Conservation (phyloP, 139 green algal genomes). For the Micromonas commoda region DNA sequence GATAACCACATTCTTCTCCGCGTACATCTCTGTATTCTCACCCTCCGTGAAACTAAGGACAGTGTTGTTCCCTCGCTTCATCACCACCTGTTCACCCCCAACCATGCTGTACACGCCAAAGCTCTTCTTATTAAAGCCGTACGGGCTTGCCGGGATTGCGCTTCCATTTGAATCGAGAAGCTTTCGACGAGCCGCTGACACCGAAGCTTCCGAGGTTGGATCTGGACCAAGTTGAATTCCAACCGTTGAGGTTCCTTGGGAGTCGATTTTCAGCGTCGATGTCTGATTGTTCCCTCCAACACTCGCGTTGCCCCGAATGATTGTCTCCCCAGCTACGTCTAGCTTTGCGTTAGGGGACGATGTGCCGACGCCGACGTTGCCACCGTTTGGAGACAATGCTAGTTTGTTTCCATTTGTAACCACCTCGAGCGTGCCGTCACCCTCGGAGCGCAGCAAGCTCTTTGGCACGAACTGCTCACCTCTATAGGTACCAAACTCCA, state of each 20-base stretch:
- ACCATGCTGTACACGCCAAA: background rate
- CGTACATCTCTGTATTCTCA: background rate
- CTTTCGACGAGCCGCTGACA: background rate
- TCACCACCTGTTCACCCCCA: background rate
- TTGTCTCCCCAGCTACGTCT: background rate
- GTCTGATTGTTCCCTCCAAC: background rate
- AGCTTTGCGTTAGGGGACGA: background rate
- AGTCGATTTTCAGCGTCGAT: background rate
- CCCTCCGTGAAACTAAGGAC: background rate
- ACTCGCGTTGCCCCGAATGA: background rate
- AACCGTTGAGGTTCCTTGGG: background rate
- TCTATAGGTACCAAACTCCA: background rate
- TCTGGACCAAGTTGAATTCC: background rate
- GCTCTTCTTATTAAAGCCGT: background rate
- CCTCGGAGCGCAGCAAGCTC: background rate
- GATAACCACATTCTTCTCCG: background rate
- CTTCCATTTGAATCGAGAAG: background rate
- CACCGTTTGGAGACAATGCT: background rate
- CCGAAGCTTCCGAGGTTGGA: background rate
- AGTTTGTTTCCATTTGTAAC: background rate
- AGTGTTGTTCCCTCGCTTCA: background rate
- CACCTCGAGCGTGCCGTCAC: background rate
- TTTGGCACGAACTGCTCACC: background rate
- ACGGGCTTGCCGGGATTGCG: background rate
- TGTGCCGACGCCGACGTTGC: background rate